phyloP scores from a whole-genome alignment of 805 yeast species.

The Hanseniaspora singularis region DNA sequence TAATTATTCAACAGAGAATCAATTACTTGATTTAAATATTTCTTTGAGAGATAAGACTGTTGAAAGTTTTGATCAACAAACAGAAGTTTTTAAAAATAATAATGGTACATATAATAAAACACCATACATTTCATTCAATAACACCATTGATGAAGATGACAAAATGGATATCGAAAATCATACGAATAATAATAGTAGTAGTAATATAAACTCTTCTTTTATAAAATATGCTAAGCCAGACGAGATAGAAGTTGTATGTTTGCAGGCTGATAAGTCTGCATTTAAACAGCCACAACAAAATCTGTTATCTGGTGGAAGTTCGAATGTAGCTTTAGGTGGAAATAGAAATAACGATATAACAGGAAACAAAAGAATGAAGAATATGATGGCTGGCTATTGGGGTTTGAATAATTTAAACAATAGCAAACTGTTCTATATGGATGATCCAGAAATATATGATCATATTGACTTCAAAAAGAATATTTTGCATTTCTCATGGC shows the following conservation, averaged over 20 bases:
- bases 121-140: neutral
- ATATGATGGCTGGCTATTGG: constrained; percentile 35
- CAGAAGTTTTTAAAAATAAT: constrained; percentile 3
- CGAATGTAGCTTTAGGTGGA: constrained; percentile 21
- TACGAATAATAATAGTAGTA: constrained; percentile 12
- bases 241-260: constrained; percentile 45
- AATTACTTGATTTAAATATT: too few species aligned
- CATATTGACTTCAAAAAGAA: constrained; percentile 91
- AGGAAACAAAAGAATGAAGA: constrained; percentile 29
- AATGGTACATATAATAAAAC: constrained; percentile 12
- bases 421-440: constrained; percentile 10
- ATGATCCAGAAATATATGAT: constrained; percentile 25
- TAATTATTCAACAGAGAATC: too few species aligned
- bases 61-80: constrained; percentile 4
- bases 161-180: constrained; percentile 16
- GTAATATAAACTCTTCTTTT: constrained; percentile 1
- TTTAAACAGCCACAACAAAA: constrained; percentile 45
- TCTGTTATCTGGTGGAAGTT: neutral
- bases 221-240: constrained; percentile 11
- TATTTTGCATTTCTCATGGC: constrained; percentile 95
- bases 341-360: constrained; percentile 30
- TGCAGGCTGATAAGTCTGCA: constrained; percentile 97
- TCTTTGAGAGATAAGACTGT: neutral
- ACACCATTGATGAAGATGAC: constrained; percentile 14
- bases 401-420: constrained; percentile 10